Evolutionary conservation across 1,284 basidiomycete genomes (phyloP).

Genomic region (Cystobasidiaceae sp.): DNA sequence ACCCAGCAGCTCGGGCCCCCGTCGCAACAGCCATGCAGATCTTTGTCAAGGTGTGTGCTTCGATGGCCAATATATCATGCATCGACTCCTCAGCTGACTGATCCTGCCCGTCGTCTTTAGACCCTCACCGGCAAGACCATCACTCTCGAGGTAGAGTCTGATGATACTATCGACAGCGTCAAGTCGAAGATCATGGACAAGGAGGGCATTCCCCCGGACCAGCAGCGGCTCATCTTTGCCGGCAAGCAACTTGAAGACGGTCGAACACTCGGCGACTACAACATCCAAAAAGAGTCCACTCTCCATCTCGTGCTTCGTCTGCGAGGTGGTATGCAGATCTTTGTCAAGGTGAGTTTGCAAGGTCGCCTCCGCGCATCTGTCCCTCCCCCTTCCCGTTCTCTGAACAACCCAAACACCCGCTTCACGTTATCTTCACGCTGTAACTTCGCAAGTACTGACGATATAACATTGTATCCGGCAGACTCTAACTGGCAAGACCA

Average conservation of each 20-base stretch:
- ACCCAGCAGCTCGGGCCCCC: no score
- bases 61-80: no score
- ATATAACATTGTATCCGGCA: no score
- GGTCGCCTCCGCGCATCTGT: no score
- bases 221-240: constrained; percentile 96
- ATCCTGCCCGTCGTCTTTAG: no score
- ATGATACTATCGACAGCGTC: constrained; percentile 57
- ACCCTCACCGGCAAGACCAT: constrained; percentile 34
- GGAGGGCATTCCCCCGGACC: constrained; percentile 80
- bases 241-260: constrained; percentile 80
- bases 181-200: constrained; percentile 54
- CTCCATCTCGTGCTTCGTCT: constrained; percentile 47
- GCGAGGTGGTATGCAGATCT: constrained; percentile 52
- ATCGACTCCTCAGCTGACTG: no score
- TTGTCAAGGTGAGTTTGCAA: constrained; percentile 53
- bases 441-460: no score
- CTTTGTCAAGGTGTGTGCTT: no score
- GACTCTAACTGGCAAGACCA: constrained; percentile 35
- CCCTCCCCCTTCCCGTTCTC: no score
- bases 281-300: constrained; percentile 47
- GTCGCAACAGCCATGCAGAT: no score
- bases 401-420: no score
- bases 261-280: constrained; percentile 51
- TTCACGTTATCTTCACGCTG: no score
- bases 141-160: constrained; percentile 49